Evolutionary conservation across 345 rosid species (phyloP).

Genomic region (Aurinia saxatilis): DNA sequence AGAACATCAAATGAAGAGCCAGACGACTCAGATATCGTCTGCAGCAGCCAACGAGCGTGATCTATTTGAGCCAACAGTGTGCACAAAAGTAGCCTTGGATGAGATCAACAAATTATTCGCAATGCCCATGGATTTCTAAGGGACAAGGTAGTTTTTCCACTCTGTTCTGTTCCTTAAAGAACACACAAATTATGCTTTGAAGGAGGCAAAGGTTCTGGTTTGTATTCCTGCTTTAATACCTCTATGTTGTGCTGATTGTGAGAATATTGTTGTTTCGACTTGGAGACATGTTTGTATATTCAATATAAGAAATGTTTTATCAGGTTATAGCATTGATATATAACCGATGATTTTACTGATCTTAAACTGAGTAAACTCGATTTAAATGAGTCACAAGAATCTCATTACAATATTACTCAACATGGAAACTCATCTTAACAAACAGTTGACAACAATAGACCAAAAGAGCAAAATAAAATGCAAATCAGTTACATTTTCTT

Average conservation of each 20-base stretch:
- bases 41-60: constrained; percentile 34
- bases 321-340: background rate
- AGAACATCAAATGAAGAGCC: constrained; percentile 27
- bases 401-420: constrained; percentile 20
- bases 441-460: constrained; percentile 16
- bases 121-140: constrained; percentile 70
- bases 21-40: constrained; percentile 27
- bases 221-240: background rate
- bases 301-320: background rate
- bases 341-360: constrained; percentile 2
- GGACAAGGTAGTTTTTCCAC: constrained; percentile 7
- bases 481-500: background rate
- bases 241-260: constrained; percentile 13
- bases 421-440: constrained; percentile 10
- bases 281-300: constrained; percentile 6
- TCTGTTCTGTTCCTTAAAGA: background rate
- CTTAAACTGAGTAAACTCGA: constrained; percentile 4
- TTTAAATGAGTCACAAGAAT: background rate
- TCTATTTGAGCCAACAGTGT: constrained; percentile 70
- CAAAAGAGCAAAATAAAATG: background rate
- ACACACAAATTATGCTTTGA: background rate
- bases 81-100: constrained; percentile 83
- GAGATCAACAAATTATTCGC: constrained; percentile 80
- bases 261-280: constrained; percentile 2
- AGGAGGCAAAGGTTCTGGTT: background rate